These are phyloP conservation scores for Fragosphaeria purpurea DNA, from an alignment of 2,329 filamentous ascomycete genomes.

Conservation along the genomic window DNA sequence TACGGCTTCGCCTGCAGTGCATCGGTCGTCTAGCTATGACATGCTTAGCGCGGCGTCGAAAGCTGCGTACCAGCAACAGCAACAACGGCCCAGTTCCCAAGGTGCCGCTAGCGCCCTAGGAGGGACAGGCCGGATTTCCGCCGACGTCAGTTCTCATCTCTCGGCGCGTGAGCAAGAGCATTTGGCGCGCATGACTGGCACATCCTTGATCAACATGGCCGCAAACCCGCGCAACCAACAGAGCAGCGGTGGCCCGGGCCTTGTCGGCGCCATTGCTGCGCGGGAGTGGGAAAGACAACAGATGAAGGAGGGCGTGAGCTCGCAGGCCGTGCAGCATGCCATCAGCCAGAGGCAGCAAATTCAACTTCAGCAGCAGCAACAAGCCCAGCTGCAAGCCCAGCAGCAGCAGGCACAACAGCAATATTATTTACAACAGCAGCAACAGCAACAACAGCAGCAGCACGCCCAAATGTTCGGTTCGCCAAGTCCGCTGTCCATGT, in stretches of 20 bases:
- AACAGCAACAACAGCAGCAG: constrained; percentile 20
- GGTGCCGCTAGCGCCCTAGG: constrained; percentile 43
- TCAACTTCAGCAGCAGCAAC: constrained; percentile 25
- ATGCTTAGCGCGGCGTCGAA: constrained; percentile 24
- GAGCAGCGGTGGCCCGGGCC: constrained; percentile 45
- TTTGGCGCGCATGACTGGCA: constrained; percentile 71
- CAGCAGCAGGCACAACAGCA: constrained; percentile 23
- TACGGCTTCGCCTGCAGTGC: constrained; percentile 34
- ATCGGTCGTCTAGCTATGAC: constrained; percentile 31
- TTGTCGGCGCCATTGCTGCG: constrained; percentile 70
- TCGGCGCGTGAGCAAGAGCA: constrained; percentile 84
- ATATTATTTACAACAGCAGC: constrained; percentile 18
- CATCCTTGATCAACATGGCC: constrained; percentile 61
- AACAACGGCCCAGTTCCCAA: constrained; percentile 45
- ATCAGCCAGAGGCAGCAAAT: constrained; percentile 53
- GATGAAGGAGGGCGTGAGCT: constrained; percentile 58
- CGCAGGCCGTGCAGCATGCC: constrained; percentile 62
- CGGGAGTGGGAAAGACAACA: constrained; percentile 69
- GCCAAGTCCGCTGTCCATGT: background rate
- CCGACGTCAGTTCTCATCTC: constrained; percentile 43
- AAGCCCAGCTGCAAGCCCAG: constrained; percentile 24
- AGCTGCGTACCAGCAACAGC: constrained; percentile 32
- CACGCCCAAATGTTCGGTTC: constrained; percentile 13
- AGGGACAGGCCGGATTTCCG: constrained; percentile 11
- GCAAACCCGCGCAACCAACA: constrained; percentile 39